A percentile compares a stretch with the other conserved stretches of the same genome.
Conservation (phyloP, 805 yeast genomes). For the Maudiozyma barnettii region DNA sequence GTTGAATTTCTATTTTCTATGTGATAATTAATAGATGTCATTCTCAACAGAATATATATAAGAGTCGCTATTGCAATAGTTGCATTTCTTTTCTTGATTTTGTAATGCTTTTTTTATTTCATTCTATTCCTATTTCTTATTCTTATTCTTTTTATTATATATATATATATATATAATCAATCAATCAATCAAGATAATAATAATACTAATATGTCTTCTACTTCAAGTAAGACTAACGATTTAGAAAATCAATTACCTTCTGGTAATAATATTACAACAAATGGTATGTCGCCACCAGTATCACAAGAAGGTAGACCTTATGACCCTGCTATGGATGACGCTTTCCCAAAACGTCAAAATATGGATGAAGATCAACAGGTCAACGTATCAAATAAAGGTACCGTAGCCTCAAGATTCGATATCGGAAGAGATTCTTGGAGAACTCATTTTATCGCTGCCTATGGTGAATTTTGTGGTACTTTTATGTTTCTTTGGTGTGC, state of each 20-base stretch:
- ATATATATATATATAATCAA: too few relatives aligned
- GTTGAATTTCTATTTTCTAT: too few relatives aligned
- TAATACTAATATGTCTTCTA: background rate
- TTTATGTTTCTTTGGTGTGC: constrained; percentile 78
- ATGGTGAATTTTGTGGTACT: constrained; percentile 82
- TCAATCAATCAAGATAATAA: too few relatives aligned
- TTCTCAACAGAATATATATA: too few relatives aligned
- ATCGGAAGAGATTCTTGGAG: constrained; percentile 36
- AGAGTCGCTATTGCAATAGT: too few relatives aligned
- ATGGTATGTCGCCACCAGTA: too few relatives aligned
- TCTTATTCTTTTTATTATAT: too few relatives aligned
- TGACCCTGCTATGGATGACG: constrained; percentile 5
- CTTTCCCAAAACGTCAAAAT: constrained; percentile 6
- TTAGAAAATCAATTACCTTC: background rate
- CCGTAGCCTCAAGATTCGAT: constrained; percentile 15
- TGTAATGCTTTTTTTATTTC: too few relatives aligned
- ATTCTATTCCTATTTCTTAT: too few relatives aligned
- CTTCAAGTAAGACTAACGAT: background rate
- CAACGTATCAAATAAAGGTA: background rate
- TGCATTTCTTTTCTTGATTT: too few relatives aligned
- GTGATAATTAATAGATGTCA: too few relatives aligned
- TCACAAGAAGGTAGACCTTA: background rate
- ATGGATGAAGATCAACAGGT: too few relatives aligned
- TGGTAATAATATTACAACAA: background rate
- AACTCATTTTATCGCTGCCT: constrained; percentile 57